phyloP scores from a whole-genome alignment of 345 rosid species.

The Abelmoschus esculentus region DNA sequence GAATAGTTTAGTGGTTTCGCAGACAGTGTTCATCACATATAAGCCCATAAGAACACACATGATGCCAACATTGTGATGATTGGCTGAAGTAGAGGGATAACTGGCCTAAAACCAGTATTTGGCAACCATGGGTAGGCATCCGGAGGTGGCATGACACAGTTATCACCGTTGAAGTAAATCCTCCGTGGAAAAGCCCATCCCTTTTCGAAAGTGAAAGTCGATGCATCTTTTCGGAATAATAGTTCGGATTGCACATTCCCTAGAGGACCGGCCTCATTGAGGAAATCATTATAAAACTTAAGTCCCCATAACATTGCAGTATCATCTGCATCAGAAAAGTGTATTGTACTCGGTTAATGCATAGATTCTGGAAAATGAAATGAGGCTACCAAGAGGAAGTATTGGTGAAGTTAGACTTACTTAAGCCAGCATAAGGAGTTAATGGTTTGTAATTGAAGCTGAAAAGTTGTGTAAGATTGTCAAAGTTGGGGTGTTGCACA shows the following conservation, averaged over 20 bases:
- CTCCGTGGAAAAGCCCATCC: conserved; percentile 94
- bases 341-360: background rate
- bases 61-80: conserved; percentile 18
- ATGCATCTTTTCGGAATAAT: conserved; percentile 59
- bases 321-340: conserved; percentile 51
- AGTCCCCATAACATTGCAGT: conserved; percentile 89
- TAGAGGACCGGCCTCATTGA: conserved; percentile 71
- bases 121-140: conserved; percentile 85
- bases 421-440: conserved; percentile 64
- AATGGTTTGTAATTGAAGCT: conserved; percentile 70
- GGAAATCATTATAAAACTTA: conserved; percentile 71
- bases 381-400: background rate
- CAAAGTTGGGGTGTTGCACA: conserved; percentile 81
- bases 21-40: conserved; percentile 24
- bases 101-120: conserved; percentile 34
- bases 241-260: conserved; percentile 89
- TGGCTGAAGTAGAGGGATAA: conserved; percentile 21
- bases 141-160: conserved; percentile 89
- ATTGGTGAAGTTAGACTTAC: conserved; percentile 33
- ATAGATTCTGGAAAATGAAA: background rate
- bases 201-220: conserved; percentile 73
- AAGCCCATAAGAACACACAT: conserved; percentile 23
- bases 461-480: conserved; percentile 64
- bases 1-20: conserved; percentile 8
- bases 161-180: conserved; percentile 85